A percentile compares a stretch with the other conserved stretches of the same genome.
phyloP scores from a whole-genome alignment of 352 stramenopile species.

The Globisporangium orthogonon region DNA sequence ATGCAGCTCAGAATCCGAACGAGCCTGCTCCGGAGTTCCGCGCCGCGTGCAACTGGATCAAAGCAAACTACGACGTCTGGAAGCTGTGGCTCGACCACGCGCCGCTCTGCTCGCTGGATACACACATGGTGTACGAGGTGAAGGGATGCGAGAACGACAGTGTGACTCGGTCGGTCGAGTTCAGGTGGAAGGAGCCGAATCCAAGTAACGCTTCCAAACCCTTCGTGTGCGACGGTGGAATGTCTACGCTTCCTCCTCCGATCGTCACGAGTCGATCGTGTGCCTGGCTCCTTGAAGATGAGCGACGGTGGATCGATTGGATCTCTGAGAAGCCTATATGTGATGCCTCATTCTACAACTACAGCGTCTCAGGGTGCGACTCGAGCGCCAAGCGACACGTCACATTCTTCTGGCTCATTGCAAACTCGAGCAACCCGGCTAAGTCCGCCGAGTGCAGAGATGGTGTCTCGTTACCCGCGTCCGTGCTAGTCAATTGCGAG shows the following conservation, averaged over 20 bases:
- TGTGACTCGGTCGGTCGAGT: constrained; percentile 17
- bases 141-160: constrained; percentile 17
- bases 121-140: constrained; percentile 27
- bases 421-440: constrained; percentile 10
- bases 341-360: constrained; percentile 32
- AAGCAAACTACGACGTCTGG: constrained; percentile 43
- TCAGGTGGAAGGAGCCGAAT: constrained; percentile 25
- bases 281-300: constrained; percentile 26
- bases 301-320: constrained; percentile 26
- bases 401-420: constrained; percentile 33
- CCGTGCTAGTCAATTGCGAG: constrained; percentile 23
- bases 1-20: neutral
- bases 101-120: constrained; percentile 13
- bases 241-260: constrained; percentile 16
- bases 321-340: constrained; percentile 21
- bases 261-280: constrained; percentile 33
- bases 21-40: constrained; percentile 27
- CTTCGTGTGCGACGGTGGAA: constrained; percentile 37
- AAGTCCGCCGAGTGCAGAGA: constrained; percentile 30
- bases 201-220: constrained; percentile 22
- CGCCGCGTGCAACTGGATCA: constrained; percentile 43
- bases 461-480: constrained; percentile 16
- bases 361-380: constrained; percentile 27
- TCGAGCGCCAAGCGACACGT: constrained; percentile 19
- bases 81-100: constrained; percentile 33